A percentile compares a stretch with the other conserved stretches of the same genome.
phyloP scores from a whole-genome alignment of 352 stramenopile species.

The Phytophthora melonis region DNA sequence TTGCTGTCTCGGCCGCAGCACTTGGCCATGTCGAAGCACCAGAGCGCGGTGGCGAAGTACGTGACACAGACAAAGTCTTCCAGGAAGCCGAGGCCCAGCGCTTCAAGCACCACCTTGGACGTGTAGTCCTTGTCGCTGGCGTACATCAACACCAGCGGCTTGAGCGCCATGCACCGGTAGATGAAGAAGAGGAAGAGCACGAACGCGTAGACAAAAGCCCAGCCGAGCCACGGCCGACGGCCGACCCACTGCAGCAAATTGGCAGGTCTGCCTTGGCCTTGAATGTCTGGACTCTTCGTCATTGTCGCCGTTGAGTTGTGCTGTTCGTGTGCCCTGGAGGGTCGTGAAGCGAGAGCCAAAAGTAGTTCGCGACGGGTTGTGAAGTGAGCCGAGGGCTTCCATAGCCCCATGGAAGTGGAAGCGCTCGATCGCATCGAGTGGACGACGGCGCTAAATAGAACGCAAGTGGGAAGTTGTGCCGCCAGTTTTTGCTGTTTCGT shows the following conservation, averaged over 20 bases:
- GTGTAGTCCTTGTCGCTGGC: slow-evolving; percentile 31
- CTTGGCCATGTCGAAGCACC: slow-evolving; percentile 12
- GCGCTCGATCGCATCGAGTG: not conserved
- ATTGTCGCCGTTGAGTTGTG: not conserved
- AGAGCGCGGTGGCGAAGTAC: slow-evolving; percentile 39
- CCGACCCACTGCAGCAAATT: not conserved
- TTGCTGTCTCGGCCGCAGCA: not conserved
- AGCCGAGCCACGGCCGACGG: slow-evolving; percentile 36
- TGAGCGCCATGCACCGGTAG: slow-evolving; percentile 30
- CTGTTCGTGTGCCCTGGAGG: not conserved
- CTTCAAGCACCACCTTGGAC: slow-evolving; percentile 16
- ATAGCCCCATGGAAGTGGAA: not conserved
- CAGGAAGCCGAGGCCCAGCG: slow-evolving; percentile 41
- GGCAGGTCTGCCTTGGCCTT: not conserved
- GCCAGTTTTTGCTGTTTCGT: not conserved
- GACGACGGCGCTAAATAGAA: not conserved
- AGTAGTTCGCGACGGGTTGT: not conserved
- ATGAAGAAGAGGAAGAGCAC: slow-evolving; percentile 41
- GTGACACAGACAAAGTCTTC: slow-evolving; percentile 52
- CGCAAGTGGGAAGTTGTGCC: not conserved
- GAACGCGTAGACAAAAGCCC: slow-evolving; percentile 44
- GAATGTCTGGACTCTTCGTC: not conserved
- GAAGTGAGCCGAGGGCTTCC: not conserved
- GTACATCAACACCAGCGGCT: slow-evolving; percentile 39
- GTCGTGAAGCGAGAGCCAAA: not conserved